Conservation (phyloP, 306 rosid species). For the Quercus suber region DNA sequence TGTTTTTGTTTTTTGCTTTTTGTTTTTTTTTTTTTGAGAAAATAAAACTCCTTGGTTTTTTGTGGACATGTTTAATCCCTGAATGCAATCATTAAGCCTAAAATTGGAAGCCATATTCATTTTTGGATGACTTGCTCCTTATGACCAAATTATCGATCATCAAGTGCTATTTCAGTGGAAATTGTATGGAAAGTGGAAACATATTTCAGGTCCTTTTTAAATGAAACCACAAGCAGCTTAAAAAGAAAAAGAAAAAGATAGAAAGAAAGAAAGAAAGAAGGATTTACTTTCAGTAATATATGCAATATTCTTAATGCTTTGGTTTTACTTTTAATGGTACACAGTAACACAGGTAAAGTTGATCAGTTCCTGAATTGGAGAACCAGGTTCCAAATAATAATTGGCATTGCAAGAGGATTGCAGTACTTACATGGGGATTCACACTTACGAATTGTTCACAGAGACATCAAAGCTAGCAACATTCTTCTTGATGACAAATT, state of each 20-base stretch:
- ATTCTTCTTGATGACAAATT: conserved; percentile 86
- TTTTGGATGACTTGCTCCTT: not conserved
- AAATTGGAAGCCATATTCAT: not conserved
- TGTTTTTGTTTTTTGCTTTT: not conserved
- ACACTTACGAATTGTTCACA: conserved; percentile 75
- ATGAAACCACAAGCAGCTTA: not conserved
- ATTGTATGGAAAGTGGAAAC: not conserved
- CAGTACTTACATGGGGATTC: conserved; percentile 94
- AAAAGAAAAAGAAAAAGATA: not conserved
- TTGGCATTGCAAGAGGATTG: conserved; percentile 82
- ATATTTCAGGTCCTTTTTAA: not conserved
- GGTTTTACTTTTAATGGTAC: conserved; percentile 2
- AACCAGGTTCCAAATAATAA: conserved; percentile 67
- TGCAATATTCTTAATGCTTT: not conserved
- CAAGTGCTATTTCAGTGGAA: not conserved
- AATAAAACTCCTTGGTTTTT: too few species aligned
- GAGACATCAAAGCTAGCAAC: conserved; percentile 94
- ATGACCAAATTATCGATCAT: not conserved
- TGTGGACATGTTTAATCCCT: not conserved
- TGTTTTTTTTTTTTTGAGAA: not conserved
- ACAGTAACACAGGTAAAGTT: conserved; percentile 36
- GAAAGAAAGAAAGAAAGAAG: not conserved
- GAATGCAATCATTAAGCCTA: not conserved
- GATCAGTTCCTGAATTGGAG: conserved; percentile 66
- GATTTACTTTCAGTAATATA: not conserved